Base-by-base conservation (phyloP, 2,329 filamentous ascomycete species). In the Monosporascus sp. region DNA sequence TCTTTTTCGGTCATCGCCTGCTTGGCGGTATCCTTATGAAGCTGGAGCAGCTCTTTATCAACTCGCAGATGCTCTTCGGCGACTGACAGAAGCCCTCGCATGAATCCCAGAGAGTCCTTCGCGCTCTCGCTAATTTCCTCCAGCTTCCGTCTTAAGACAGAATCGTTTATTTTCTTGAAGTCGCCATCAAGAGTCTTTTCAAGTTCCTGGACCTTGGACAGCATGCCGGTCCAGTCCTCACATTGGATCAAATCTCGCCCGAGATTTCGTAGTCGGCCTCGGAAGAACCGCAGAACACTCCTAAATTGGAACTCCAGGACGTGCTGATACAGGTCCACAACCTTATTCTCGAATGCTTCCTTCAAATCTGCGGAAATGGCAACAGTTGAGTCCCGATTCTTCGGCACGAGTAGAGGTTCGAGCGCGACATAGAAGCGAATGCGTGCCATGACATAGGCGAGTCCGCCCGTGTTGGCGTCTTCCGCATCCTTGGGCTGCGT, bases 301-400 rank as follows among this genome's bases (percentile, higher is more conserved):
- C 50, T 51, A n/a, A 71, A 46, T 48, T 72, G 70, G 37, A 72
- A 73, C 5, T 64, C 61, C n/a, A 72, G 57, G 37, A 73, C 66
- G 14, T 54, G 36, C 31, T 64, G 48, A 50, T 72, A 72, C 6
- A 72, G 62, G 1, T 59, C 52, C 2, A 65, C 50, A 18, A 69
- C 51, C 6, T 57, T 53, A 3, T 8, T 46, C 2, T 54, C 46
- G 17, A 57, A 47, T 42, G 65, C 57, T 5, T 3, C 25, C 44
- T 50, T 58, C 37, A 65, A 39, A 1, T 49, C 52, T 0, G 46
- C 31, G 11, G 31, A 34, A 34, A 14, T 34, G 11, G 11, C 11
- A 34, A 9, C 11, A 34, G 31, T 4, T 34, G 11, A 7, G 7
- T 42, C 49, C 20, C 51, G 8, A 45, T 49, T 31, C 38, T 57